Conservation (phyloP, 148 eudicot genomes). For the Cornus florida region DNA sequence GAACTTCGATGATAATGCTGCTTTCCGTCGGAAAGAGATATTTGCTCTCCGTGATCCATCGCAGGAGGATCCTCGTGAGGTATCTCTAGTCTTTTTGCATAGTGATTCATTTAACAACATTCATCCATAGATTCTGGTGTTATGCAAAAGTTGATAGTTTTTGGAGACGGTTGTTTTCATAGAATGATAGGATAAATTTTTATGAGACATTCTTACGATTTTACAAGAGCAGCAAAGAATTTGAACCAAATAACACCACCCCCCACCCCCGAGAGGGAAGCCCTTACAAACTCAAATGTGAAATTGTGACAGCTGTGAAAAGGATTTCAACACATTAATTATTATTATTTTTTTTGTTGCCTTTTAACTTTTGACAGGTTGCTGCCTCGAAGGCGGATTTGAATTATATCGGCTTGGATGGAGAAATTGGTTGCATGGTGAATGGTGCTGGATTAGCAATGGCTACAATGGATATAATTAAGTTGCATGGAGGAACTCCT, state of each 20-base stretch:
- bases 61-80: slow-evolving; percentile 99
- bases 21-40: slow-evolving; percentile 85
- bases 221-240: background rate
- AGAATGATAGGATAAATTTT: background rate
- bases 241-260: too few species aligned
- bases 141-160: background rate
- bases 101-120: background rate
- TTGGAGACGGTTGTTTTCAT: background rate
- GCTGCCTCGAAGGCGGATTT: slow-evolving; percentile 93
- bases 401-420: slow-evolving; percentile 96
- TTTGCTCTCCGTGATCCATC: slow-evolving; percentile 95
- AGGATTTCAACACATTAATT: background rate
- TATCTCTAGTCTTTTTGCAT: slow-evolving; percentile 19
- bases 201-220: background rate
- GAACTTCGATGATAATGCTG: slow-evolving; percentile 98
- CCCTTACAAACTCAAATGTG: too few species aligned
- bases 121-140: background rate
- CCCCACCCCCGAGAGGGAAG: too few species aligned
- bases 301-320: background rate
- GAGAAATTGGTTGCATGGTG: slow-evolving; percentile 99
- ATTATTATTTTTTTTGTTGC: background rate
- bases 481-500: slow-evolving; percentile 96
- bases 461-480: slow-evolving; percentile 99
- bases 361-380: slow-evolving; percentile 47
- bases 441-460: slow-evolving; percentile 99